phyloP scores from a whole-genome alignment of 2,329 filamentous ascomycete genomes.

The Sphaerulina vaccinii region DNA sequence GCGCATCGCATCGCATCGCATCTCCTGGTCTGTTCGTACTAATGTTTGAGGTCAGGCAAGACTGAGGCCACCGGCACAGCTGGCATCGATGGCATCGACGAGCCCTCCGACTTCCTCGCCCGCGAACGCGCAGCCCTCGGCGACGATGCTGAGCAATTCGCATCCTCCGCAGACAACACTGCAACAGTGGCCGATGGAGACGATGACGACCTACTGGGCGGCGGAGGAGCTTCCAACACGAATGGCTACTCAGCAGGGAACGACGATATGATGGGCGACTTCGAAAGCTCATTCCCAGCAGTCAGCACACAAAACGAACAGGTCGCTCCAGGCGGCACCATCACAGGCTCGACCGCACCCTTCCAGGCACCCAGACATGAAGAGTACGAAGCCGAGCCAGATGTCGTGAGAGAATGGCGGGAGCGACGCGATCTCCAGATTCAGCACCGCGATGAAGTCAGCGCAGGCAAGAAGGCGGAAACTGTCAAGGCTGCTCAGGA shows the following conservation, averaged over 20 bases:
- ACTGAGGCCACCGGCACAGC: conserved; percentile 59
- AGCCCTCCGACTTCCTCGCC: conserved; percentile 80
- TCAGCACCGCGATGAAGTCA: conserved; percentile 79
- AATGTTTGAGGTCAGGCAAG: conserved; percentile 55
- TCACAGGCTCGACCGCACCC: conserved; percentile 68
- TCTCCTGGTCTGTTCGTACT: conserved; percentile 2
- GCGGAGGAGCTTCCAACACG: conserved; percentile 51
- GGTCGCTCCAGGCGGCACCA: conserved; percentile 72
- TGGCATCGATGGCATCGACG: conserved; percentile 52
- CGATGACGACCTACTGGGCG: conserved; percentile 66
- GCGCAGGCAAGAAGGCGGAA: conserved; percentile 75
- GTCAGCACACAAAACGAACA: conserved; percentile 71
- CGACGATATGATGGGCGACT: conserved; percentile 53
- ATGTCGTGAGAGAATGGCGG: conserved; percentile 87
- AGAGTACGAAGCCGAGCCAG: conserved; percentile 78
- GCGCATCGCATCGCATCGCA: no score
- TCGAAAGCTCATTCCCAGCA: conserved; percentile 89
- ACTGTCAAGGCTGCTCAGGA: conserved; percentile 86
- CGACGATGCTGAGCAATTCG: conserved; percentile 89
- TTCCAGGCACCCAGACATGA: conserved; percentile 54
- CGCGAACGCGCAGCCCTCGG: conserved; percentile 88
- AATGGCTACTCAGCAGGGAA: conserved; percentile 15
- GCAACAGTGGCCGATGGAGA: conserved; percentile 61
- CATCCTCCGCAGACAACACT: conserved; percentile 68
- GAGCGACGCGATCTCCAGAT: conserved; percentile 81